Conservation (phyloP, 306 rosid genomes). For the Fagus sylvatica region DNA sequence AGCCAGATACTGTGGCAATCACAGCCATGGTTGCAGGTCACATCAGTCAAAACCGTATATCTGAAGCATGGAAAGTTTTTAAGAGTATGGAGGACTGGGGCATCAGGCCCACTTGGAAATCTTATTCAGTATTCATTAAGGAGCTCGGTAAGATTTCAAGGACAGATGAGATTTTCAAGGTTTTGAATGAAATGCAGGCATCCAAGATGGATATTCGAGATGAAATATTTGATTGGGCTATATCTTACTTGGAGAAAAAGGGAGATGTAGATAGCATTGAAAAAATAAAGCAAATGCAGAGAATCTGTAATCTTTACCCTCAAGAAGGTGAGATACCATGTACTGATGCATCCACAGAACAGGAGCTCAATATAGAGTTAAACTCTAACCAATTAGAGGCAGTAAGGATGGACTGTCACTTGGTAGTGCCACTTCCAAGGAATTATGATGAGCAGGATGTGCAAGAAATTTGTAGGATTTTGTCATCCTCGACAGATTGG, state of each 20-base stretch:
- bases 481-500: conserved; percentile 62
- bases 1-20: conserved; percentile 62
- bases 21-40: conserved; percentile 88
- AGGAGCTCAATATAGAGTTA: conserved; percentile 27
- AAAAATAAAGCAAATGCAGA: conserved; percentile 58
- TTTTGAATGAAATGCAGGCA: conserved; percentile 64
- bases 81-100: conserved; percentile 57
- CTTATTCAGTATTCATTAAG: conserved; percentile 64
- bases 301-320: conserved; percentile 40
- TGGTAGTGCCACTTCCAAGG: conserved; percentile 30
- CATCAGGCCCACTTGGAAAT: conserved; percentile 61
- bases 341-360: conserved; percentile 25
- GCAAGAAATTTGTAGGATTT: conserved; percentile 45
- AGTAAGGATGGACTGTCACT: conserved; percentile 19
- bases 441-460: conserved; percentile 50
- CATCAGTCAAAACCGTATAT: conserved; percentile 49
- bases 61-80: conserved; percentile 73
- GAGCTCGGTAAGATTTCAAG: conserved; percentile 78
- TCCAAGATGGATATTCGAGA: conserved; percentile 48
- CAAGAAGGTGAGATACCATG: conserved; percentile 29
- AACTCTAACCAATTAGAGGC: conserved; percentile 31
- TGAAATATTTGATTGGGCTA: conserved; percentile 49
- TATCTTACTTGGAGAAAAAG: conserved; percentile 54
- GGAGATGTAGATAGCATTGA: conserved; percentile 49
- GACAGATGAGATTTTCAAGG: conserved; percentile 63